These are phyloP conservation scores for Gardenia jasminoides DNA, from an alignment of 257 asterid genomes.

Conservation along the genomic window DNA sequence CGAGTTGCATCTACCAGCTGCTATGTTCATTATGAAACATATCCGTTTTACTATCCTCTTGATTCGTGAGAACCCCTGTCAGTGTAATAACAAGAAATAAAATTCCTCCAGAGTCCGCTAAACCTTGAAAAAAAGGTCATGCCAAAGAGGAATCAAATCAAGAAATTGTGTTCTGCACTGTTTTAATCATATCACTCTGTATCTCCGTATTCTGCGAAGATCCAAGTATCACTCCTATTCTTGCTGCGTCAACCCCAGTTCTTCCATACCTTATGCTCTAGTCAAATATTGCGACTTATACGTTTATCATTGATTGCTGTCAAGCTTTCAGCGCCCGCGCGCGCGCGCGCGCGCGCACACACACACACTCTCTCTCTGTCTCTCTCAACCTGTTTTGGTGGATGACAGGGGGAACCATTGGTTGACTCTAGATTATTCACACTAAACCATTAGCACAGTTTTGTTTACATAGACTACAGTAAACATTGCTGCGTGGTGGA, in stretches of 20 bases:
- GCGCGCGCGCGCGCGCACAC: no score
- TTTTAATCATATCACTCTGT: not conserved
- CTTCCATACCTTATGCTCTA: slow-evolving; percentile 42
- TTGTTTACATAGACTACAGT: no score
- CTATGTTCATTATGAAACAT: slow-evolving; percentile 63
- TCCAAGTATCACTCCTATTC: slow-evolving; percentile 82
- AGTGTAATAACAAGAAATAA: not conserved
- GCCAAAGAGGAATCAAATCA: no score
- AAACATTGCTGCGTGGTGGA: no score
- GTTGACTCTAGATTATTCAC: no score
- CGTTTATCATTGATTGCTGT: no score
- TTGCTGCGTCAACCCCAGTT: slow-evolving; percentile 49
- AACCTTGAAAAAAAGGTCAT: not conserved
- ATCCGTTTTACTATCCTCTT: slow-evolving; percentile 66
- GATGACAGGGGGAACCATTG: no score
- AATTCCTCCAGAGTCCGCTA: not conserved
- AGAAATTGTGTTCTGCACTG: not conserved
- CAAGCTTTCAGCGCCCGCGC: no score
- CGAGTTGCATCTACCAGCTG: slow-evolving; percentile 57
- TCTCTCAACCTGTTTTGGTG: no score
- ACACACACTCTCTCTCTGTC: no score
- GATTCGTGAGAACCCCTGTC: slow-evolving; percentile 11
- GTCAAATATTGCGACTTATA: no score
- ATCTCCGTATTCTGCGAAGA: slow-evolving; percentile 46
- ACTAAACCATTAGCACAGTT: no score